Base-by-base conservation (phyloP, 371 early-diverging fungal species). In the Mortierella sp. region DNA sequence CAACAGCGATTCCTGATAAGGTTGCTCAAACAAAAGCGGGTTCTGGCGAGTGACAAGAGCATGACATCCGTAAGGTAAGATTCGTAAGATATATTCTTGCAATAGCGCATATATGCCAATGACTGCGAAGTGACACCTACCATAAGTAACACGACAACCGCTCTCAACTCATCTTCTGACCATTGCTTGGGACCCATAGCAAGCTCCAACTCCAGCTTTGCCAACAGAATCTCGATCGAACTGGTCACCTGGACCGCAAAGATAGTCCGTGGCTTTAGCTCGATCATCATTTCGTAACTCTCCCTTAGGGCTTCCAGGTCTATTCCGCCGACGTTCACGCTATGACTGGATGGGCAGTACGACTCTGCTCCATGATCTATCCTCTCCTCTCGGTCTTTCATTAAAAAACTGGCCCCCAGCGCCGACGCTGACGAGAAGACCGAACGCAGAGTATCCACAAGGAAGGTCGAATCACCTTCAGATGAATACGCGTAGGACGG, bases 211-310 rank as follows among this genome's bases (percentile, higher is more conserved):
- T 81, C 72, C 42, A 89, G 56, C 26, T 80, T 70, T 9, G 90
- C 85, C 19, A 88, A 65, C 19, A 86, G 64, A 27, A 85, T 67
- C 69, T 89, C 90, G 19, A 85, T 64, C 2, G 86, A 84, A 56
- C 83, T 84, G 50, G 80, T 73, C 24, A 87, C 70, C 3, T 82
- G 78, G 32, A 73, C 65, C 6, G 72, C 59, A 69, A 87, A 84
- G 6, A 81, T 66, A 1, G 85, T 81, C 23, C 64, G 42, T 4
- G 86, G 86, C 51, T 81, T 78, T 17, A 72, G 56, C 31, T 66
- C 73, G 12, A 79, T 63, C 56, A 79, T 39, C 56, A 83, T 56
- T 31, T 78, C 64, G 49, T 84, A 86, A 15, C 85, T 73, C 37
- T 81, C 78, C 4, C 82, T 60, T 4, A 84, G 53, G 6, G 84